Conservation (phyloP, 177 flowering plant genomes). For the Vitis hybrid region DNA sequence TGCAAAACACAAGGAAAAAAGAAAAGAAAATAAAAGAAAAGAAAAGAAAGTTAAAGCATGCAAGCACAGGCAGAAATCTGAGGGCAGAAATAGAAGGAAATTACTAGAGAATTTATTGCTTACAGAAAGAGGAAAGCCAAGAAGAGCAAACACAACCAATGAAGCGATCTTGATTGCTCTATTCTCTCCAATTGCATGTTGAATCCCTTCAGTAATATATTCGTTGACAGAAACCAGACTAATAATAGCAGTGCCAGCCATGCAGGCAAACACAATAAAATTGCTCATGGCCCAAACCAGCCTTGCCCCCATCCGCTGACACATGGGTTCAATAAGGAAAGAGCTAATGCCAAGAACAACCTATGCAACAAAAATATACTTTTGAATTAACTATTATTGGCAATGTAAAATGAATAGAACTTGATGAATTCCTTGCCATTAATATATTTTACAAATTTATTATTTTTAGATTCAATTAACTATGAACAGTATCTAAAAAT, state of each 20-base stretch:
- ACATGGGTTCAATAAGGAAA: slow-evolving; percentile 90
- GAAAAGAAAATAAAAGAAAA: not conserved
- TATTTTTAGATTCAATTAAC: not conserved
- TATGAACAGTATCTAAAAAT: not conserved
- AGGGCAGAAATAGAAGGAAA: slow-evolving; percentile 3
- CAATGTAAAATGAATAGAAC: not conserved
- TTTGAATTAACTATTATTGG: not conserved
- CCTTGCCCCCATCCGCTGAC: slow-evolving; percentile 75
- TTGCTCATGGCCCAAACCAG: slow-evolving; percentile 94
- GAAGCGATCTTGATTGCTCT: slow-evolving; percentile 56
- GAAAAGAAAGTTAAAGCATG: not conserved
- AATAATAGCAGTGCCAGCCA: slow-evolving; percentile 85
- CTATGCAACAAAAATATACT: slow-evolving; percentile 32
- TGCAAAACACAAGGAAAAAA: slow-evolving; percentile 29
- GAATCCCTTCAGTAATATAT: slow-evolving; percentile 48
- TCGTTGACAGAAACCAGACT: slow-evolving; percentile 59
- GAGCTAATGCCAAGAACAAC: slow-evolving; percentile 94
- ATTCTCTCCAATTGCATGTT: slow-evolving; percentile 61
- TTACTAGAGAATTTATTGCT: slow-evolving; percentile 24
- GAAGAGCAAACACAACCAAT: slow-evolving; percentile 77
- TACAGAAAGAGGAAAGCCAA: slow-evolving; percentile 97
- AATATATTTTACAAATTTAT: not conserved
- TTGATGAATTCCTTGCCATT: not conserved
- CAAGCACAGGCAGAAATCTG: not conserved
- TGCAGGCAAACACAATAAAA: slow-evolving; percentile 84